Conservation (phyloP, 139 green algal genomes). For the Nannochloris sp. region DNA sequence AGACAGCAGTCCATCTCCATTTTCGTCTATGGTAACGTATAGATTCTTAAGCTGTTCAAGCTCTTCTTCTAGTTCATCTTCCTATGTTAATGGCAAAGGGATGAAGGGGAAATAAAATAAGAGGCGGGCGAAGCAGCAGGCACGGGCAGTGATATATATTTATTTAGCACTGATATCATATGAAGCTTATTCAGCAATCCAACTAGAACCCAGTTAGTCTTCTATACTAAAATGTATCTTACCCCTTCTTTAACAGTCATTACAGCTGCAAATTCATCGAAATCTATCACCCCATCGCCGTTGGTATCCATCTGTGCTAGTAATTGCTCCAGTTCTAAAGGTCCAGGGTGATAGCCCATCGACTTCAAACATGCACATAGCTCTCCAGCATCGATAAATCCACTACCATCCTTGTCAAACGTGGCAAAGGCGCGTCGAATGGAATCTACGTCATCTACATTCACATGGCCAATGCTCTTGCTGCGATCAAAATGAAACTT, state of each 20-base stretch:
- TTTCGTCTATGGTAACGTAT: conserved; percentile 2
- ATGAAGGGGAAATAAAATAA: not conserved
- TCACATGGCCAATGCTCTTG: not conserved
- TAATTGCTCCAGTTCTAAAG: conserved; percentile 3
- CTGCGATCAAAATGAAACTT: not conserved
- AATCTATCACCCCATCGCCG: not conserved
- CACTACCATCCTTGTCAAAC: conserved; percentile 2
- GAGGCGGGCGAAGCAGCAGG: not conserved
- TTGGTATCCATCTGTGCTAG: conserved; percentile 2
- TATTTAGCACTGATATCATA: too few relatives aligned
- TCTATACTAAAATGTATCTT: too few relatives aligned
- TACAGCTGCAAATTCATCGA: conserved; percentile 1
- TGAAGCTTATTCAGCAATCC: too few relatives aligned
- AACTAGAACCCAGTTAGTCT: too few relatives aligned
- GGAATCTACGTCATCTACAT: not conserved
- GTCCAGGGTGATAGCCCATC: conserved; percentile 1
- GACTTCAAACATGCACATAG: not conserved
- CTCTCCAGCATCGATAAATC: not conserved
- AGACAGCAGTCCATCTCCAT: not conserved
- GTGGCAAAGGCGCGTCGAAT: not conserved
- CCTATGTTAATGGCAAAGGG: not conserved
- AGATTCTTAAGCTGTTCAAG: not conserved
- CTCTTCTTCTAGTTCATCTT: not conserved
- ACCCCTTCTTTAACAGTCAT: conserved; percentile 1
- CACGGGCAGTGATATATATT: not conserved